These are phyloP conservation scores for Penstemon newberryi DNA, from an alignment of 257 asterid species.

Conservation along the genomic window DNA sequence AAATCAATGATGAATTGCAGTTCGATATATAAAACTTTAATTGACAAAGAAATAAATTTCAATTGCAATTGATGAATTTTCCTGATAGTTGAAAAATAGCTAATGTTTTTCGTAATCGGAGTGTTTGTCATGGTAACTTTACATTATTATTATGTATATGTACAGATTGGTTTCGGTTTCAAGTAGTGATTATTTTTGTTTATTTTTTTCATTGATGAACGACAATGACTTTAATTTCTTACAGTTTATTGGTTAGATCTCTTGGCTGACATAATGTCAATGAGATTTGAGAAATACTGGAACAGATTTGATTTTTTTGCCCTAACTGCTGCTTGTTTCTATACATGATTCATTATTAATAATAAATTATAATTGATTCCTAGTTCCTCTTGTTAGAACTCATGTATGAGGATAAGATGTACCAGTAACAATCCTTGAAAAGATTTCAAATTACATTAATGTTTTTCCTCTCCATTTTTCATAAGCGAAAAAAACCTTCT, in stretches of 20 bases:
- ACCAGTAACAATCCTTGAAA: no score
- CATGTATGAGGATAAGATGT: no score
- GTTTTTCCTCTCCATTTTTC: background rate
- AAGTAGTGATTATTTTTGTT: background rate
- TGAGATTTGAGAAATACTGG: background rate
- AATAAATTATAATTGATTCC: no score
- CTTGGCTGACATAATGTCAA: no score
- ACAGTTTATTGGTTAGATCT: slow-evolving; percentile 1
- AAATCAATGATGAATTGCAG: slow-evolving; percentile 16
- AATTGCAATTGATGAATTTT: background rate
- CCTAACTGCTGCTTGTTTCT: no score
- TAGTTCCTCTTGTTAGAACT: no score
- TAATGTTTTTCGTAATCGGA: slow-evolving; percentile 17
- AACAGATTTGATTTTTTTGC: background rate
- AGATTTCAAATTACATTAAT: background rate
- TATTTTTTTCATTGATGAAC: background rate
- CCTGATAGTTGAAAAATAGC: slow-evolving; percentile 16
- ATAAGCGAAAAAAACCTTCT: background rate
- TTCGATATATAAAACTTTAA: slow-evolving; percentile 9
- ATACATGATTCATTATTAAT: no score
- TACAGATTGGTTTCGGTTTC: no score
- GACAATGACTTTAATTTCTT: slow-evolving; percentile 5
- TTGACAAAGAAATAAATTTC: background rate
- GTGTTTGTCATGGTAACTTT: slow-evolving; percentile 22
- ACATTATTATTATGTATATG: background rate